Evolutionary conservation across 345 rosid species (phyloP).

Genomic region (Hibiscus mutabilis): DNA sequence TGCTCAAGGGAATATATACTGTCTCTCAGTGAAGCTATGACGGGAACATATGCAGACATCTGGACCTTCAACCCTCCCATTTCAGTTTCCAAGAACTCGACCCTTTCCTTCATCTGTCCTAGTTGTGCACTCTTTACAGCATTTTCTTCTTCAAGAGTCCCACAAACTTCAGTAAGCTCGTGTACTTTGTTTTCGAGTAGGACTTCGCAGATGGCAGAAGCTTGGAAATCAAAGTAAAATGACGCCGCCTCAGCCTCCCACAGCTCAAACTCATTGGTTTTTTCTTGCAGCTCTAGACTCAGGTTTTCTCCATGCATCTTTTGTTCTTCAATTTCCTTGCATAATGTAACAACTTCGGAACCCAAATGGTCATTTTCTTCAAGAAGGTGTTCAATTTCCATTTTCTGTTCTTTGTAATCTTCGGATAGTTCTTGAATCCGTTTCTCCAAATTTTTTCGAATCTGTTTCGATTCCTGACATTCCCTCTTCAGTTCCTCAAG

Average conservation of each 20-base stretch:
- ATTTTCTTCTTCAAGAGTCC: conserved; percentile 44
- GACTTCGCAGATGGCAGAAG: conserved; percentile 59
- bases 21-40: conserved; percentile 47
- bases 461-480: conserved; percentile 39
- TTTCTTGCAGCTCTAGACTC: conserved; percentile 73
- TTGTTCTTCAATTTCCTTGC: conserved; percentile 42
- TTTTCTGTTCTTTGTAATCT: conserved; percentile 30
- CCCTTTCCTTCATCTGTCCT: conserved; percentile 58
- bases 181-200: conserved; percentile 58
- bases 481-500: conserved; percentile 61
- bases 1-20: conserved; percentile 50
- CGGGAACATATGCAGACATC: conserved; percentile 51
- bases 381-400: conserved; percentile 43
- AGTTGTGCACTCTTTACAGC: conserved; percentile 35
- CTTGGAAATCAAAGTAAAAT: conserved; percentile 80
- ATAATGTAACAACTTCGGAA: conserved; percentile 32
- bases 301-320: conserved; percentile 54
- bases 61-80: conserved; percentile 48
- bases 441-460: conserved; percentile 35
- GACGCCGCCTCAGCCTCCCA: conserved; percentile 92
- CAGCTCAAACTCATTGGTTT: conserved; percentile 65
- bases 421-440: conserved; percentile 35
- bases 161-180: conserved; percentile 45
- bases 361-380: conserved; percentile 47
- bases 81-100: conserved; percentile 48